A percentile compares a stretch with the other conserved stretches of the same genome.
These are phyloP conservation scores for Dothistroma pini DNA, from an alignment of 2,329 filamentous ascomycete species.

Conservation along the genomic window DNA sequence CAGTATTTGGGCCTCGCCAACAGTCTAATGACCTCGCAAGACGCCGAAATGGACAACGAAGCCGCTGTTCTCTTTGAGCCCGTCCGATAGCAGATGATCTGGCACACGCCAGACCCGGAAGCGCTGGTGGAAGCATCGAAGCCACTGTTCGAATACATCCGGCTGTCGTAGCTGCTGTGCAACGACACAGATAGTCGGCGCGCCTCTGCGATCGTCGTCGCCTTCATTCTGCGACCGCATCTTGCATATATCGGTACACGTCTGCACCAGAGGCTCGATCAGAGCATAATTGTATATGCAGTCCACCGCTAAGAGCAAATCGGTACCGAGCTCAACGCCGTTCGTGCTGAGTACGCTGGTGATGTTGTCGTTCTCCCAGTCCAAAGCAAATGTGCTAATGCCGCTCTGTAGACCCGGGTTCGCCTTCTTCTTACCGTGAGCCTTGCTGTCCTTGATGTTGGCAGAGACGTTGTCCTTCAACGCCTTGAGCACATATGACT, in stretches of 20 bases:
- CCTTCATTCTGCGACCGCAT: slow-evolving; percentile 42
- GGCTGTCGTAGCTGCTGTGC: slow-evolving; percentile 85
- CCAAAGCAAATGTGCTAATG: slow-evolving; percentile 48
- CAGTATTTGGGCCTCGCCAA: neutral
- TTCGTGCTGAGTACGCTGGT: slow-evolving; percentile 49
- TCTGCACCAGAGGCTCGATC: slow-evolving; percentile 69
- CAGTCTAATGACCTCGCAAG: slow-evolving; percentile 36
- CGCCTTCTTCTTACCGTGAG: slow-evolving; percentile 4
- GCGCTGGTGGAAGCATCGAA: slow-evolving; percentile 59
- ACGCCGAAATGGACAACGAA: slow-evolving; percentile 81
- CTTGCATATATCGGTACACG: slow-evolving; percentile 70
- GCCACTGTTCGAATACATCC: slow-evolving; percentile 80
- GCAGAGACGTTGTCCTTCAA: slow-evolving; percentile 71
- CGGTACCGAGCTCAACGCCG: slow-evolving; percentile 33
- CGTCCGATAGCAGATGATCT: slow-evolving; percentile 57
- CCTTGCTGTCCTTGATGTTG: slow-evolving; percentile 43
- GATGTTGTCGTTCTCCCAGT: slow-evolving; percentile 71
- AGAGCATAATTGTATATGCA: slow-evolving; percentile 94
- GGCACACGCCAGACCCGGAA: slow-evolving; percentile 78
- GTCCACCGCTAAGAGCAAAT: slow-evolving; percentile 75
- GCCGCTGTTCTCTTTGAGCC: slow-evolving; percentile 62
- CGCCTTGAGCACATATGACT: slow-evolving; percentile 74
- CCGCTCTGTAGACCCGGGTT: slow-evolving; percentile 5
- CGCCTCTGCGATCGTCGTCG: neutral
- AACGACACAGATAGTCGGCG: slow-evolving; percentile 69